Conservation (phyloP, 192 early-diverging fungal genomes). For the Coemansia sp. region DNA sequence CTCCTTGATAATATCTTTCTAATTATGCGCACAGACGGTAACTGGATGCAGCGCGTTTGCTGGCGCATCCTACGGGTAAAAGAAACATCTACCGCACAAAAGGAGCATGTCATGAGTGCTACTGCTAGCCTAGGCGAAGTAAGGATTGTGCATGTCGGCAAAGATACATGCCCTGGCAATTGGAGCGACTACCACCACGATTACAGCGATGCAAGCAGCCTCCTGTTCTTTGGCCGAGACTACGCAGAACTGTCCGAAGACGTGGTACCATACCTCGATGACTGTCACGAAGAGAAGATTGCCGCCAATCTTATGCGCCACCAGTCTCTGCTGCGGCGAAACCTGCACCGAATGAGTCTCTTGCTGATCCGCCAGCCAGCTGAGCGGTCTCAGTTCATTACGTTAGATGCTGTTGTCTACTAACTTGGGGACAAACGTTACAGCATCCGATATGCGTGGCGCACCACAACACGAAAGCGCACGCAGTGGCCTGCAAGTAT, state of each 20-base stretch:
- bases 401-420: background rate
- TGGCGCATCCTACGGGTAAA: slow-evolving; percentile 9
- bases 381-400: background rate
- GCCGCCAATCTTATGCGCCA: slow-evolving; percentile 32
- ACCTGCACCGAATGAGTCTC: slow-evolving; percentile 18
- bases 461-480: background rate
- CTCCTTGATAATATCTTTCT: background rate
- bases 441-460: too few species aligned
- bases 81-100: background rate
- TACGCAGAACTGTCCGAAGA: slow-evolving; percentile 10
- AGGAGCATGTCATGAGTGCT: background rate
- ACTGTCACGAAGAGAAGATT: slow-evolving; percentile 33
- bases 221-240: slow-evolving; percentile 1
- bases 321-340: slow-evolving; percentile 14
- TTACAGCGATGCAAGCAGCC: background rate
- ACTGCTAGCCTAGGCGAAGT: slow-evolving; percentile 9
- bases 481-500: too few species aligned
- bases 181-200: slow-evolving; percentile 3
- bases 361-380: slow-evolving; percentile 9
- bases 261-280: slow-evolving; percentile 39
- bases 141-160: slow-evolving; percentile 21
- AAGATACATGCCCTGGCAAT: slow-evolving; percentile 7
- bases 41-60: slow-evolving; percentile 14
- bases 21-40: background rate
- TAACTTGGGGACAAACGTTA: too few species aligned